These are phyloP conservation scores for Yamadazyma sp. DNA, from an alignment of 1,139 yeast species.

Conservation along the genomic window DNA sequence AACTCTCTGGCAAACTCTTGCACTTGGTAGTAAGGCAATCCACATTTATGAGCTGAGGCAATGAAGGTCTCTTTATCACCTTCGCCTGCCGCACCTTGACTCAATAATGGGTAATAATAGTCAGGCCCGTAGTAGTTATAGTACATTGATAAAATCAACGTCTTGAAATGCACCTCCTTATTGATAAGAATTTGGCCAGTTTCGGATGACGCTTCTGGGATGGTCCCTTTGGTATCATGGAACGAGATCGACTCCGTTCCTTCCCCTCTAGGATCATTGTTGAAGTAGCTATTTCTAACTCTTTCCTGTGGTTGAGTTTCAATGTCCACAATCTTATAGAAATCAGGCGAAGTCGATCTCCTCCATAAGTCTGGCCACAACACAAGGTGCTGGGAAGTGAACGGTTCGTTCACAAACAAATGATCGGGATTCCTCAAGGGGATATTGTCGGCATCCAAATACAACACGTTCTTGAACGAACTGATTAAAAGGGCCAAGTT, in stretches of 20 bases:
- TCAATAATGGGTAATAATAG: slow-evolving; percentile 31
- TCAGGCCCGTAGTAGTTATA: slow-evolving; percentile 51
- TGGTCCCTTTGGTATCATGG: slow-evolving; percentile 56
- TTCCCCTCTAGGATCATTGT: slow-evolving; percentile 29
- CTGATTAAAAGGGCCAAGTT: slow-evolving; percentile 35
- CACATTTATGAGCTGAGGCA: slow-evolving; percentile 56
- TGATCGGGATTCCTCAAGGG: slow-evolving; percentile 34
- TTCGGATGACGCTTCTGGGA: slow-evolving; percentile 63
- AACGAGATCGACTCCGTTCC: slow-evolving; percentile 18
- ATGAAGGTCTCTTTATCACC: slow-evolving; percentile 60
- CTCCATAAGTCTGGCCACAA: slow-evolving; percentile 46
- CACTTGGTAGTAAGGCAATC: slow-evolving; percentile 55
- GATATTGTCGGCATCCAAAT: slow-evolving; percentile 39
- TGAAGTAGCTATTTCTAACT: slow-evolving; percentile 27
- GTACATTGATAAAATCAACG: slow-evolving; percentile 53
- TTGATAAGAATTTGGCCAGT: slow-evolving; percentile 59
- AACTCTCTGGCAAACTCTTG: slow-evolving; percentile 40
- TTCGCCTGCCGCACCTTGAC: slow-evolving; percentile 39
- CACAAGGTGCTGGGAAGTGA: slow-evolving; percentile 26
- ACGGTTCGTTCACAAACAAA: slow-evolving; percentile 32
- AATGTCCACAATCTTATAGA: slow-evolving; percentile 31
- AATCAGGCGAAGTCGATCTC: slow-evolving; percentile 36
- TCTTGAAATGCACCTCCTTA: slow-evolving; percentile 48
- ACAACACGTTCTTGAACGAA: slow-evolving; percentile 33
- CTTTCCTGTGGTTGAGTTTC: slow-evolving; percentile 19